Conservation (phyloP, 2,329 filamentous ascomycete genomes). For the Coniochaeta sp. region DNA sequence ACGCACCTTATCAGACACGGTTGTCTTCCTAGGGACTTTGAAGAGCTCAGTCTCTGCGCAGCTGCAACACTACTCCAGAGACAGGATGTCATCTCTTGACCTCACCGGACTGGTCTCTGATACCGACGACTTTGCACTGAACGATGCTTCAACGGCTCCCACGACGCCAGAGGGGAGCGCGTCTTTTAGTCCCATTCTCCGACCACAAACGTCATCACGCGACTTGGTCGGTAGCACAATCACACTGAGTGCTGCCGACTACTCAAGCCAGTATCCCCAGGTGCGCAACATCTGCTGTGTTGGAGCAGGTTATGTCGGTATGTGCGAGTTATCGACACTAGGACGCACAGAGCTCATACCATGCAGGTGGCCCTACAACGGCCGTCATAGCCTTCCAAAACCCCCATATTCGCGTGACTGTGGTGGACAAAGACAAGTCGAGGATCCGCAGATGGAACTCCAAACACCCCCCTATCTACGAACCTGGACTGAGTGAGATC, state of each 20-base stretch:
- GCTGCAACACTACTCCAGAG: too few species aligned
- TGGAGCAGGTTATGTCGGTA: conserved; percentile 70
- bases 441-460: conserved; percentile 71
- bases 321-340: conserved; percentile 21
- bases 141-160: conserved; percentile 32
- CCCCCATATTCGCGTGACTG: conserved; percentile 62
- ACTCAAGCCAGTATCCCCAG: conserved; percentile 4
- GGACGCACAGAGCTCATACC: background rate
- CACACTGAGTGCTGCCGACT: conserved; percentile 10
- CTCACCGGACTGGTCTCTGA: conserved; percentile 4
- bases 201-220: conserved; percentile 16
- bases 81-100: too few species aligned
- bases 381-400: conserved; percentile 70
- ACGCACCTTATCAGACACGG: too few species aligned
- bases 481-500: conserved; percentile 63
- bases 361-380: conserved; percentile 63
- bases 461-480: conserved; percentile 65
- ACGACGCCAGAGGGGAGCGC: conserved; percentile 36
- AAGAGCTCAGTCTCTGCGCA: too few species aligned
- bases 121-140: conserved; percentile 21
- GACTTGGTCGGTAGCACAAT: conserved; percentile 8
- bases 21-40: too few species aligned
- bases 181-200: conserved; percentile 32
- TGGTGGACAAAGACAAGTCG: conserved; percentile 62
- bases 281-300: conserved; percentile 64